Conservation (phyloP, 1,284 basidiomycete genomes). For the Ganoderma leucocontextum region DNA sequence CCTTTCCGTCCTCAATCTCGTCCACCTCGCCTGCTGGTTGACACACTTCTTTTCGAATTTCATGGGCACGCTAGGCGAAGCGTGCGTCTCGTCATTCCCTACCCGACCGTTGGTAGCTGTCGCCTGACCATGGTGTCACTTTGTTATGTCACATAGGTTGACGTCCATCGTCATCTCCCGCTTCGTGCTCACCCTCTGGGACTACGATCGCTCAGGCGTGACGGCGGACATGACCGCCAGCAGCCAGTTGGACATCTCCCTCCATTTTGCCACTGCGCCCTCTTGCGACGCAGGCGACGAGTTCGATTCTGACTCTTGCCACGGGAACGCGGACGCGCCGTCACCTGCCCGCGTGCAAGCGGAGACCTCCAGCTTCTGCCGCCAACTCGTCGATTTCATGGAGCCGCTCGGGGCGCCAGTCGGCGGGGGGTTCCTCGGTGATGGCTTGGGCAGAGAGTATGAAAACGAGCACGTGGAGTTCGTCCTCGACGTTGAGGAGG, state of each 20-base stretch:
- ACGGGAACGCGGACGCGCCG: neutral
- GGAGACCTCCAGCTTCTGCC: neutral
- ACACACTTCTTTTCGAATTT: conserved; percentile 4
- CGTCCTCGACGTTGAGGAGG: too few species aligned
- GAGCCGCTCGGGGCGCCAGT: neutral
- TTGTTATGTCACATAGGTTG: conserved; percentile 9
- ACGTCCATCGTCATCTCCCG: conserved; percentile 23
- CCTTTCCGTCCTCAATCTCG: neutral
- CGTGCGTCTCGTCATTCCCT: conserved; percentile 1
- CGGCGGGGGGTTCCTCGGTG: neutral
- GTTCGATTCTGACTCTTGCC: neutral
- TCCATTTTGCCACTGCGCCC: neutral
- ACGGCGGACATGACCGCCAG: neutral
- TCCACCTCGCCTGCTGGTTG: neutral
- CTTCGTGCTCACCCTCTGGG: conserved; percentile 24
- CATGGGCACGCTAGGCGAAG: conserved; percentile 17
- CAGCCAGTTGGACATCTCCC: neutral
- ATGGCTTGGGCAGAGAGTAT: neutral
- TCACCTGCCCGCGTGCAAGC: neutral
- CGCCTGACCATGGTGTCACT: neutral
- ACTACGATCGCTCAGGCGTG: neutral
- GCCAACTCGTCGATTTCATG: neutral
- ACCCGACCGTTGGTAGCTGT: neutral
- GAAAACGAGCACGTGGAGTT: neutral
- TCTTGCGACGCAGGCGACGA: neutral